Evolutionary conservation across 2,329 filamentous ascomycete genomes (phyloP).

Genomic region (Aspergillus sp.): DNA sequence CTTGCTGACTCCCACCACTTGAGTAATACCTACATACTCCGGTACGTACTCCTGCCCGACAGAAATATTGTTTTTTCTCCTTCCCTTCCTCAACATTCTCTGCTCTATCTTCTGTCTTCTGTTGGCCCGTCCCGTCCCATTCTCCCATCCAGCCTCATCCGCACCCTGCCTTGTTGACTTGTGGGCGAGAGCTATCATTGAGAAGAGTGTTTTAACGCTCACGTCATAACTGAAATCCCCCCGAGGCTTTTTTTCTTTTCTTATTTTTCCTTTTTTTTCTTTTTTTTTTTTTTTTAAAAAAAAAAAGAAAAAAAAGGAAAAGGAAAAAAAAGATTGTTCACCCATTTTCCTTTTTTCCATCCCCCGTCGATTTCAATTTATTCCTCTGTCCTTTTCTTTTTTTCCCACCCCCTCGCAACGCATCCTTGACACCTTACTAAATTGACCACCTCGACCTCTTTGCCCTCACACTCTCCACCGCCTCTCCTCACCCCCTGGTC

Average conservation of each 20-base stretch:
- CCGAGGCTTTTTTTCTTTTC: conserved; percentile 24
- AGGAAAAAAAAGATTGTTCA: neutral
- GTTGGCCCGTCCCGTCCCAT: neutral
- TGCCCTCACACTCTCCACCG: conserved; percentile 16
- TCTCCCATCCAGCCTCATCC: neutral
- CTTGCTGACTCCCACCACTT: conserved; percentile 14
- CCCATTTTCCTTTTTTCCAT: conserved; percentile 9
- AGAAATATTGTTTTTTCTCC: conserved; percentile 11
- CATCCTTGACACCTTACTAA: conserved; percentile 20
- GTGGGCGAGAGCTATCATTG: neutral
- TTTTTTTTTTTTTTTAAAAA: neutral
- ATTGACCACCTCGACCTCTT: conserved; percentile 20
- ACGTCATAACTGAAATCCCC: conserved; percentile 29
- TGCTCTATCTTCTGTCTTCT: conserved; percentile 9
- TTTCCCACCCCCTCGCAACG: conserved; percentile 4
- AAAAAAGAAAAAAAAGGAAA: neutral
- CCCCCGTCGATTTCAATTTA: conserved; percentile 9
- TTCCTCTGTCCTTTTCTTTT: conserved; percentile 7
- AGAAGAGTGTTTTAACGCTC: conserved; percentile 15
- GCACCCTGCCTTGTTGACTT: neutral
- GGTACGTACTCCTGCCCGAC: neutral
- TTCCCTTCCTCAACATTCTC: conserved; percentile 2
- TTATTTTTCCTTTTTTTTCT: conserved; percentile 3
- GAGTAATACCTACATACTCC: conserved; percentile 2
- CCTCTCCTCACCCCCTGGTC: conserved; percentile 14